Conservation (phyloP, 148 eudicot genomes). For the Limonium bicolor region DNA sequence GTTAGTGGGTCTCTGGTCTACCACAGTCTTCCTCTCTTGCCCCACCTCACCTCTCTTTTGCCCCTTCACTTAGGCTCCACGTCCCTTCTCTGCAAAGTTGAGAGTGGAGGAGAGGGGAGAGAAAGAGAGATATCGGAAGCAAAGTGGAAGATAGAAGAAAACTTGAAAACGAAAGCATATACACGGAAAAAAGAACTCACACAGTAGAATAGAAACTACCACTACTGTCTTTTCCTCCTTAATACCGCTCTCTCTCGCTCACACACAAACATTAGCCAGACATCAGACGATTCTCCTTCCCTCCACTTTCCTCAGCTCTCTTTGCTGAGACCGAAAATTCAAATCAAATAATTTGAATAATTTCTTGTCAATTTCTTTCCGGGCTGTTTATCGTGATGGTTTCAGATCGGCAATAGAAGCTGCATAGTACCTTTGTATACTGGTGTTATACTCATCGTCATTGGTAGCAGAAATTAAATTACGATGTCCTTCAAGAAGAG, state of each 20-base stretch:
- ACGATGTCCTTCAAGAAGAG: slow-evolving; percentile 15
- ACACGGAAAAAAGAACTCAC: neutral
- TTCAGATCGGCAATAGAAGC: neutral
- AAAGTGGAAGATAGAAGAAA: slow-evolving; percentile 1
- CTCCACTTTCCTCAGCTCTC: neutral
- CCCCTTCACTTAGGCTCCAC: slow-evolving; percentile 7
- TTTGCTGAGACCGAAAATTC: too few relatives aligned
- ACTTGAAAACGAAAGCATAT: neutral
- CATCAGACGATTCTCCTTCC: neutral
- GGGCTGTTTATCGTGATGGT: neutral
- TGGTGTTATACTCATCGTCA: neutral
- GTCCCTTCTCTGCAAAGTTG: slow-evolving; percentile 13
- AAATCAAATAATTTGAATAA: neutral
- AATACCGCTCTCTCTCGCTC: too few relatives aligned
- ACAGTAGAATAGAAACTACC: too few relatives aligned
- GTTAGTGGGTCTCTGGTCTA: too few relatives aligned
- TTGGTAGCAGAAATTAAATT: neutral
- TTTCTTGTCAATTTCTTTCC: too few relatives aligned
- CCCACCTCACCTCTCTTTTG: too few relatives aligned
- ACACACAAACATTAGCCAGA: too few relatives aligned
- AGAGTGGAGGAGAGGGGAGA: neutral
- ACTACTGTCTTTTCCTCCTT: too few relatives aligned
- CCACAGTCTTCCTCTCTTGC: too few relatives aligned
- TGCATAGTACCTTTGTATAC: neutral
- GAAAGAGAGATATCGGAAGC: neutral